phyloP scores from a whole-genome alignment of 1,284 basidiomycete genomes.

The Chalciporus piperatoides region DNA sequence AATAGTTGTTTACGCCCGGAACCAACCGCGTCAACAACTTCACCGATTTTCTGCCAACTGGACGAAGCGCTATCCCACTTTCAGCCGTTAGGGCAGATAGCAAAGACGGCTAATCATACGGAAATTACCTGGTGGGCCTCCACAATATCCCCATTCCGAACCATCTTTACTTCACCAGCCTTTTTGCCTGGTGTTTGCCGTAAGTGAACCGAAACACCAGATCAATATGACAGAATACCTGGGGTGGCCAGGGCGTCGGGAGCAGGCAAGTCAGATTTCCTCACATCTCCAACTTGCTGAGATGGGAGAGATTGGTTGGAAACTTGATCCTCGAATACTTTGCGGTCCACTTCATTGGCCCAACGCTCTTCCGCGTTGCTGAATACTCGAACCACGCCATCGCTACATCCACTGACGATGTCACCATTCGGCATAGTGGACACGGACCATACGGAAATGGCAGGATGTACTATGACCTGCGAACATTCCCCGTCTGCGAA shows the following conservation, averaged over 20 bases:
- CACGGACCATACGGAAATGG: constrained; percentile 92
- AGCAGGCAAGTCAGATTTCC: constrained; percentile 84
- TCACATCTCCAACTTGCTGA: constrained; percentile 90
- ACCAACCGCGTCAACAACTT: constrained; percentile 93
- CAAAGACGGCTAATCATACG: background rate
- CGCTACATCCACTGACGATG: constrained; percentile 87
- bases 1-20: constrained; percentile 84
- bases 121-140: constrained; percentile 80
- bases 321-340: constrained; percentile 71
- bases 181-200: constrained; percentile 64
- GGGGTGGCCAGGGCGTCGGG: constrained; percentile 72
- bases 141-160: constrained; percentile 73
- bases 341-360: constrained; percentile 64
- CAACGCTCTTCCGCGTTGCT: constrained; percentile 72
- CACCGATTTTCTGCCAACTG: constrained; percentile 91
- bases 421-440: constrained; percentile 84
- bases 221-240: constrained; percentile 42
- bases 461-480: constrained; percentile 89
- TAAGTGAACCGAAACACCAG: constrained; percentile 5
- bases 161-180: constrained; percentile 90
- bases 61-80: constrained; percentile 73
- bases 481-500: constrained; percentile 66
- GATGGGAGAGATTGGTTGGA: constrained; percentile 66
- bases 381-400: constrained; percentile 86
- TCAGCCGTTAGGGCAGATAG: constrained; percentile 3